Evolutionary conservation across 2,329 filamentous ascomycete species (phyloP).

Genomic region (Septoria linicola): DNA sequence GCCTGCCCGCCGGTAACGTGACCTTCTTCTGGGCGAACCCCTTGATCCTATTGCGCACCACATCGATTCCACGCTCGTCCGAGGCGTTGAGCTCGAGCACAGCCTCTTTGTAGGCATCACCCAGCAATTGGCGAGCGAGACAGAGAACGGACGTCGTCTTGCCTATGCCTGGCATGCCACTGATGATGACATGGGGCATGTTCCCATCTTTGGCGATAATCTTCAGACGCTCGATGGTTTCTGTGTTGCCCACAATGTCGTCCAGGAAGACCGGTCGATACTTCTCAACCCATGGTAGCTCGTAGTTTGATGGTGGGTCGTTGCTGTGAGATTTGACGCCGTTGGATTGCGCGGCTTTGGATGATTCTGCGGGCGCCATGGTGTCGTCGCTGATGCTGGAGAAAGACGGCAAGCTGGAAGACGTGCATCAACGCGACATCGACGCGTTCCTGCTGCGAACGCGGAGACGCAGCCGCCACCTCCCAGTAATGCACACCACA

Average conservation of each 20-base stretch:
- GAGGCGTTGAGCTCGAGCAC: constrained; percentile 95
- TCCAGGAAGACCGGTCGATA: constrained; percentile 93
- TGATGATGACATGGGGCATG: constrained; percentile 99
- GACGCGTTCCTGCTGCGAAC: not conserved
- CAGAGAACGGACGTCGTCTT: constrained; percentile 97
- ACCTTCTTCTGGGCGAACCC: constrained; percentile 99
- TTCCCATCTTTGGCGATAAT: constrained; percentile 99
- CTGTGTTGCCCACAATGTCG: constrained; percentile 95
- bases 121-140: constrained; percentile 84
- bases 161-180: constrained; percentile 98
- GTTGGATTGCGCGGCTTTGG: constrained; percentile 47
- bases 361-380: constrained; percentile 52
- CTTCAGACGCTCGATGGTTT: constrained; percentile 94
- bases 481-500: too few species aligned
- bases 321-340: constrained; percentile 43
- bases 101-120: constrained; percentile 94
- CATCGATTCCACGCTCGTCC: constrained; percentile 95
- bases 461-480: too few species aligned
- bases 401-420: not conserved
- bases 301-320: constrained; percentile 56
- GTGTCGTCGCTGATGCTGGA: constrained; percentile 6
- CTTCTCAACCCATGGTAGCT: constrained; percentile 95
- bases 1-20: constrained; percentile 81
- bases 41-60: constrained; percentile 96
- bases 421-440: constrained; percentile 8